Conservation (phyloP, 495 filamentous ascomycete genomes). For the Penicillium antarcticum region DNA sequence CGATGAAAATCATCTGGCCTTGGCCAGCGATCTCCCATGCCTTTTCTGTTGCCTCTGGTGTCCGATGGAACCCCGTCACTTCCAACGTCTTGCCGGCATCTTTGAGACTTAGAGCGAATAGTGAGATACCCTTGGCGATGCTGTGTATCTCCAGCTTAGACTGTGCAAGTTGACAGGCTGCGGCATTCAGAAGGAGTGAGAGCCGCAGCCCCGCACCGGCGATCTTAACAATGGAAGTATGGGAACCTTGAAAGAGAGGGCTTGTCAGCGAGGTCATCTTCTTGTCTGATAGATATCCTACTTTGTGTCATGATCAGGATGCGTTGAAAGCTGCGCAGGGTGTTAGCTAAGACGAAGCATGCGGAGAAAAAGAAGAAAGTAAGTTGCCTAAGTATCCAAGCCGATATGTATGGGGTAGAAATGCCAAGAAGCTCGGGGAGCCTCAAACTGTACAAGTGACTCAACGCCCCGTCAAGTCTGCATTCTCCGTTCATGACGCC, state of each 20-base stretch:
- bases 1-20: constrained; percentile 39
- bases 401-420: neutral
- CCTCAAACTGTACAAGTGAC: constrained; percentile 28
- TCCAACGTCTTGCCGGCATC: constrained; percentile 35
- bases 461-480: constrained; percentile 11
- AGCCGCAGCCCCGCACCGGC: constrained; percentile 44
- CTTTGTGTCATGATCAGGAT: constrained; percentile 17
- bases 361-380: neutral
- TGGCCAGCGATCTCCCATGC: constrained; percentile 39
- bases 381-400: constrained; percentile 7
- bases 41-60: constrained; percentile 34
- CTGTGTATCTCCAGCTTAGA: constrained; percentile 44
- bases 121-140: constrained; percentile 43
- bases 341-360: neutral
- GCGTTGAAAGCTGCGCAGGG: neutral
- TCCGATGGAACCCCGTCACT: constrained; percentile 21
- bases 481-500: constrained; percentile 19
- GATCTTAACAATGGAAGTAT: constrained; percentile 31
- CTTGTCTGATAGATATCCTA: neutral
- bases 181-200: constrained; percentile 42
- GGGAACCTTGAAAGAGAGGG: constrained; percentile 12
- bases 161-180: constrained; percentile 39
- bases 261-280: constrained; percentile 1
- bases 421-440: constrained; percentile 2
- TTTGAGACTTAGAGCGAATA: constrained; percentile 44